phyloP scores from a whole-genome alignment of 805 yeast species.

The Sporopachydermia lactativora region DNA sequence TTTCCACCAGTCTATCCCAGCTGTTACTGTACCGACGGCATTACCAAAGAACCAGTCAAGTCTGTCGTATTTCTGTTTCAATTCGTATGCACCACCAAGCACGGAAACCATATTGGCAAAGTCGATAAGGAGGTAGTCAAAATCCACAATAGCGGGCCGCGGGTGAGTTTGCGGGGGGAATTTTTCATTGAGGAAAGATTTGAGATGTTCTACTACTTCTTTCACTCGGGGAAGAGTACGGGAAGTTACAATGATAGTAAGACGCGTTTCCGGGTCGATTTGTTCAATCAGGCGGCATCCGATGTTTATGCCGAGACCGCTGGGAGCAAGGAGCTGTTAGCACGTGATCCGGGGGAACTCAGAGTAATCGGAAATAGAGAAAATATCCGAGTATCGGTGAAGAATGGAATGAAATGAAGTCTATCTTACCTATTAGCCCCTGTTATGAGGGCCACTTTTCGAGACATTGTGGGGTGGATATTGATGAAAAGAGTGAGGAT shows the following conservation, averaged over 20 bases:
- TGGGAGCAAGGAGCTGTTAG: conserved; percentile 9
- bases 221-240: conserved; percentile 77
- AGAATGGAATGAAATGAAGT: too few relatives aligned
- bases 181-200: conserved; percentile 13
- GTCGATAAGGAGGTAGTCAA: conserved; percentile 82
- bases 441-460: conserved; percentile 23
- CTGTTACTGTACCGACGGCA: conserved; percentile 82
- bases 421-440: conserved; percentile 25
- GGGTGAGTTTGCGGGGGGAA: conserved; percentile 9
- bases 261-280: conserved; percentile 33
- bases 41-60: conserved; percentile 74
- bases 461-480: too few relatives aligned
- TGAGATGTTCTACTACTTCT: conserved; percentile 50
- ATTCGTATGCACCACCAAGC: conserved; percentile 56
- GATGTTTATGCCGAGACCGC: conserved; percentile 75
- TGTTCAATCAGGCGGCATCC: conserved; percentile 66
- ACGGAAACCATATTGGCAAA: conserved; percentile 83
- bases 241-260: conserved; percentile 81
- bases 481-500: too few relatives aligned
- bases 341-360: too few relatives aligned
- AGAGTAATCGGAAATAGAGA: conserved; percentile 1
- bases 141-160: conserved; percentile 34
- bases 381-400: neutral
- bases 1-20: conserved; percentile 75
- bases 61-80: conserved; percentile 44